Base-by-base conservation (phyloP, 1,284 basidiomycete genomes). In the Cryptococcus sp. region DNA sequence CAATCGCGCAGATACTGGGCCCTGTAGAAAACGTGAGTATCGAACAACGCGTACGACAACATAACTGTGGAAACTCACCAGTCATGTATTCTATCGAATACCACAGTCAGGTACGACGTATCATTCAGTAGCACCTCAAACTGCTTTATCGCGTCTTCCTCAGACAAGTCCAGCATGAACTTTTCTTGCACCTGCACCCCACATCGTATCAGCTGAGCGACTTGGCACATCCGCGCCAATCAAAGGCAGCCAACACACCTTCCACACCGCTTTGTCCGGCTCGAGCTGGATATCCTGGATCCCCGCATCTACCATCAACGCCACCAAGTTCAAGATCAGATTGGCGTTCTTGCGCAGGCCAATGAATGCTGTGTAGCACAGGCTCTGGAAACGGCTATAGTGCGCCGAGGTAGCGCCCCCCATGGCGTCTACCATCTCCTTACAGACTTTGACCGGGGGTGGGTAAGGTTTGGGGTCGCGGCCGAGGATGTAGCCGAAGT, bases 381-480 rank as follows among this genome's bases (percentile, higher is more conserved):
- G 87, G 62, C 86, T 88, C 77, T 95, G 94, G 85, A 99, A 99
- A 38, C 93, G 87, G 24, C 85, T 84, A 75, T 98, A 96, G 72
- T 96, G 92, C 16, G 87, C 82, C 3, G 93, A 93, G 70, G 88
- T 83, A n/a, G 89, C 84, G 38, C 96, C 95, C 16, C 96, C 96
- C 94, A 99, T 97, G 8, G 89, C 94, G 70, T 99, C 96, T 0
- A 98, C 92, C 96, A 98, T 99, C 73, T 98, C 96, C 68, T 96
- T 95, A 78, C 93, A 96, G 28, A 99, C 89, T 77, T 99, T 99
- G 67, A 98, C 93, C 1, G 93, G 90, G 1, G 96, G 96, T 4
- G 96, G 93, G 72, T 96, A 97, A 0, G 94, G 93, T 74, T 99
- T 98, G 0, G 96, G 96, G 71, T 98, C 96, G 7, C 94, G 87